phyloP scores from a whole-genome alignment of 305 asterid genomes.

The Rubia peregrina region DNA sequence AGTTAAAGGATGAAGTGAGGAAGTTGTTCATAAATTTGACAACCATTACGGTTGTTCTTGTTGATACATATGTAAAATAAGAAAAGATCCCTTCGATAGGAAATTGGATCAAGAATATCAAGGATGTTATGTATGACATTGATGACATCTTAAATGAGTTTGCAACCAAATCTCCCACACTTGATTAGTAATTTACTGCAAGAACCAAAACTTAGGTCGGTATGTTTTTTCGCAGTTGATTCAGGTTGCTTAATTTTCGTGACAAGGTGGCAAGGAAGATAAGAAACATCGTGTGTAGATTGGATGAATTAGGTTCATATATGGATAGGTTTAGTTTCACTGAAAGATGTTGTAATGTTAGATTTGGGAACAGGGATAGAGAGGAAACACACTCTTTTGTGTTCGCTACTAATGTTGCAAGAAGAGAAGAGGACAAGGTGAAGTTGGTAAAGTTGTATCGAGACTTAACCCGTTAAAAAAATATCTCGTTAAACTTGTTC shows the following conservation, averaged over 20 bases:
- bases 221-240: not conserved
- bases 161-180: constrained; percentile 9
- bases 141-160: constrained; percentile 18
- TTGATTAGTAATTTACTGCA: not conserved
- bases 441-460: not conserved
- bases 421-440: constrained; percentile 6
- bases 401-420: not conserved
- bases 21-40: constrained; percentile 9
- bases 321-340: not conserved
- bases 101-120: constrained; percentile 11
- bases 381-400: constrained; percentile 3
- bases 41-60: constrained; percentile 12
- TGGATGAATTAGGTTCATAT: constrained; percentile 3
- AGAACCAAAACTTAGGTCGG: constrained; percentile 9
- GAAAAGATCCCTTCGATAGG: constrained; percentile 1
- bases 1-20: constrained; percentile 6
- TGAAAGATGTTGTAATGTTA: not conserved
- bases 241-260: constrained; percentile 6
- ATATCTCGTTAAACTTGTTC: not conserved
- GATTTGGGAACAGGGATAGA: not conserved
- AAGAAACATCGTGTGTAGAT: not conserved
- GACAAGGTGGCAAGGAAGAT: constrained; percentile 10
- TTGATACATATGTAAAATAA: constrained; percentile 13
- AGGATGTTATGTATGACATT: constrained; percentile 16
- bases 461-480: not conserved